Conservation (phyloP, 768 basidiomycete genomes). For the Dacryopinax primogenitus region DNA sequence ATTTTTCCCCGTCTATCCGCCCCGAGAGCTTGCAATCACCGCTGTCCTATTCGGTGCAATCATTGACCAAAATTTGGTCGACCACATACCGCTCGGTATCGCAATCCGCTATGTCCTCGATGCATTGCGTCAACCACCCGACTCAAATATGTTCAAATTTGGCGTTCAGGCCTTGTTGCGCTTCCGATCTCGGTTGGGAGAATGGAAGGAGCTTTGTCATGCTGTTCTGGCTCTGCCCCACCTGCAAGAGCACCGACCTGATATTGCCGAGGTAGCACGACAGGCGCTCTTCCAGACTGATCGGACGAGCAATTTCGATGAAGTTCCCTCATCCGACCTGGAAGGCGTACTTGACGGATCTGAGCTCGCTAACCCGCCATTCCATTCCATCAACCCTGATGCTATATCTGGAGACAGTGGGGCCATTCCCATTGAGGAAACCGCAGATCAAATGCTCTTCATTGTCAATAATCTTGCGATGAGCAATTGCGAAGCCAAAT, state of each 20-base stretch:
- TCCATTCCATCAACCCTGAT: constrained; percentile 70
- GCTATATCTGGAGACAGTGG: constrained; percentile 43
- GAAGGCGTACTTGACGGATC: constrained; percentile 30
- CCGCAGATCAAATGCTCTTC: constrained; percentile 89
- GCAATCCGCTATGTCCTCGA: constrained; percentile 95
- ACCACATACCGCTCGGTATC: constrained; percentile 87
- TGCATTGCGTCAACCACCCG: constrained; percentile 78
- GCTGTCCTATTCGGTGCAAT: constrained; percentile 92
- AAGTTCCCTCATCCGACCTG: constrained; percentile 17
- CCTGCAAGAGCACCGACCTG: constrained; percentile 72
- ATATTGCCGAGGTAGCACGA: constrained; percentile 57
- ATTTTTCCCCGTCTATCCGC: constrained; percentile 95
- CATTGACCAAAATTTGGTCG: constrained; percentile 84
- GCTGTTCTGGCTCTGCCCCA: constrained; percentile 78
- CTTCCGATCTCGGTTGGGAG: constrained; percentile 73
- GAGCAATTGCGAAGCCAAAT: constrained; percentile 79
- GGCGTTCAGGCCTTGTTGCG: constrained; percentile 80
- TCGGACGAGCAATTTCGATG: constrained; percentile 28
- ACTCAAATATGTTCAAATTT: constrained; percentile 89
- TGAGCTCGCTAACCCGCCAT: constrained; percentile 34
- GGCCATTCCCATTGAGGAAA: constrained; percentile 64
- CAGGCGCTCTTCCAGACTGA: constrained; percentile 47
- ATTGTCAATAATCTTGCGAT: constrained; percentile 97
- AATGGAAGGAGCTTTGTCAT: constrained; percentile 89
- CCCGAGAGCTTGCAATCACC: constrained; percentile 89